Base-by-base conservation (phyloP, 2,329 filamentous ascomycete species). In the Hortaea sp. region DNA sequence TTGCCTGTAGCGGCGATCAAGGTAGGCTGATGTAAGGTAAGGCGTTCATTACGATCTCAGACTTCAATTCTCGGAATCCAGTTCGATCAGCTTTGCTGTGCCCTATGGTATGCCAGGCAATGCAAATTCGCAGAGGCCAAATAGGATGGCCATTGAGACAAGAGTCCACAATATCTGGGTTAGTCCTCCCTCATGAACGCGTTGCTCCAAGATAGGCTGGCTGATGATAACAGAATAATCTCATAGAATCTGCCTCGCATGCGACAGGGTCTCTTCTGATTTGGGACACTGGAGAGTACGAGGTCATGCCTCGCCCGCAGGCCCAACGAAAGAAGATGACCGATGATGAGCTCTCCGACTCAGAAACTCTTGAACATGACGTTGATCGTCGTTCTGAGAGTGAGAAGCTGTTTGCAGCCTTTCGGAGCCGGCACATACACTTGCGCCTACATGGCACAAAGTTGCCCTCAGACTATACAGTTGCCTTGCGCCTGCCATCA, bases 11-110 rank as follows among this genome's bases (percentile, higher is more conserved):
- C 20, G 20, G 20, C 20, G 20, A 20, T 20, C 11, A n/a, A 11
- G 6, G 29, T 31, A 48, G 41, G 45, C 48, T 54, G 47, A 54
- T 44, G 34, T 12, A 20, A 51, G 53, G 52, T 51, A 58, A 61
- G 58, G 62, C 30, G 61, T 63, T 7, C 62, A 65, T 31, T 65
- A 86, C 66, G 83, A 86, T 61, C 69, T 86, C 13, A 72, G 82
- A 2, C 67, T 86, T 12, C 82, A 86, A 61, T 82, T 85, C 59
- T 85, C 82, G 29, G 70, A 73, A 47, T 74, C 75, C 0, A 85
- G 81, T 57, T 81, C 79, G 28, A 73, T 77, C 7, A 82, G 77
- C 49, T 86, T 66, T 46, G 66, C 67, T 1, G 49, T 71, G 4
- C 68, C 68, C 0, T 70, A 70, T 52, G 69, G 68, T 3, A 41